Conservation (phyloP, 371 early-diverging fungal species). For the Apophysomyces sp. region DNA sequence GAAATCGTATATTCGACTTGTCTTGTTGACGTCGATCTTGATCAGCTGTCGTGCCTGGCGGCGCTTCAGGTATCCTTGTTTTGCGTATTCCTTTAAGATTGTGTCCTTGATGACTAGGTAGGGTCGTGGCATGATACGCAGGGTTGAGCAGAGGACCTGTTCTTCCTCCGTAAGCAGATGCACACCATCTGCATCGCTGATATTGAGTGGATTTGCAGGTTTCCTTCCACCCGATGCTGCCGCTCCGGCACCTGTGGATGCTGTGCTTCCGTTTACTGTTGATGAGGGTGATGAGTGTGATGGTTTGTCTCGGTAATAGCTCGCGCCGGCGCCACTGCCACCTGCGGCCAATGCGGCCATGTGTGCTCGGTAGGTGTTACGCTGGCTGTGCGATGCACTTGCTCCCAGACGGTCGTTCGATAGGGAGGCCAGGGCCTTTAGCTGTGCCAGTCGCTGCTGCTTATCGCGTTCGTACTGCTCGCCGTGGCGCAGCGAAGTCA, state of each 20-base stretch:
- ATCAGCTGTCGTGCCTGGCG: conserved; percentile 78
- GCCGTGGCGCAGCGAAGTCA: conserved; percentile 75
- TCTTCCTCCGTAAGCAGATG: conserved; percentile 83
- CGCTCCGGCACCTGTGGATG: conserved; percentile 20
- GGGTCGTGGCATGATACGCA: conserved; percentile 83
- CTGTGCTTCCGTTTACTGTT: background rate
- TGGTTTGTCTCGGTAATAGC: conserved; percentile 32
- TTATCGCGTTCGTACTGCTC: conserved; percentile 71
- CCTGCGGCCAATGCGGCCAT: conserved; percentile 15
- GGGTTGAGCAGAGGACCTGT: conserved; percentile 74
- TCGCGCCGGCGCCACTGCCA: conserved; percentile 22
- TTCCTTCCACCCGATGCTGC: conserved; percentile 49
- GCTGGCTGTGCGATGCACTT: conserved; percentile 13
- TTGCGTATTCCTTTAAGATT: conserved; percentile 79
- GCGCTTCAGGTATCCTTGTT: conserved; percentile 69
- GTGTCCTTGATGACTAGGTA: conserved; percentile 91
- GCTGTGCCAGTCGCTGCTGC: conserved; percentile 35
- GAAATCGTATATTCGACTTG: conserved; percentile 84
- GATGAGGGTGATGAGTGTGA: background rate
- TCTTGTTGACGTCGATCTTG: conserved; percentile 89
- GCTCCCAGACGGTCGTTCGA: conserved; percentile 37
- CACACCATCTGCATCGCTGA: conserved; percentile 81
- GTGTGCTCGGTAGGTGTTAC: conserved; percentile 22
- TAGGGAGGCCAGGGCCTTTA: conserved; percentile 40
- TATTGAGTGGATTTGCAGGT: conserved; percentile 71